A percentile compares a stretch with the other conserved stretches of the same genome.
Evolutionary conservation across 345 rosid species (phyloP).

Genomic region (Dimocarpus longan): DNA sequence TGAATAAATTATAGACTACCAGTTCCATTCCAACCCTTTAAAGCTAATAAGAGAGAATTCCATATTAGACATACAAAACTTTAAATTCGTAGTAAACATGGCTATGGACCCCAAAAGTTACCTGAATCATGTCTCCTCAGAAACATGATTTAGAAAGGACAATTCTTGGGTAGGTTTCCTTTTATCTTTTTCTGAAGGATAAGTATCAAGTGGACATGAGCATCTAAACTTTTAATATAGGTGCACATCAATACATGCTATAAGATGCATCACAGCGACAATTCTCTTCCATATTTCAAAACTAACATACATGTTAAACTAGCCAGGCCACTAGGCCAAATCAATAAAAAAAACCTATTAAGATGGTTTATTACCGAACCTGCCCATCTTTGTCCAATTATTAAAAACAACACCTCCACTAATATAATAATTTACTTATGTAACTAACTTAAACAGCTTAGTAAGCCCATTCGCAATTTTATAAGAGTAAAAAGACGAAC

Average conservation of each 20-base stretch:
- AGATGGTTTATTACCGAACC: not conserved
- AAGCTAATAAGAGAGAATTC: not conserved
- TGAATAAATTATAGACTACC: not conserved
- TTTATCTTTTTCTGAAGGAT: not conserved
- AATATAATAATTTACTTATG: not conserved
- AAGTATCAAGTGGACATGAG: not conserved
- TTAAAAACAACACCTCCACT: not conserved
- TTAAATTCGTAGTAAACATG: not conserved
- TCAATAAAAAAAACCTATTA: not conserved
- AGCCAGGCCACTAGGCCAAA: not conserved
- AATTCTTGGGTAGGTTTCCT: not conserved
- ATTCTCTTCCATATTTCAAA: not conserved
- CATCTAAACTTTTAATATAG: not conserved
- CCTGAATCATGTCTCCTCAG: not conserved
- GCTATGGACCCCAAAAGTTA: not conserved
- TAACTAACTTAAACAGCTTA: not conserved
- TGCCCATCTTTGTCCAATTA: not conserved
- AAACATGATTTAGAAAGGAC: not conserved
- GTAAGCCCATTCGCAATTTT: not conserved
- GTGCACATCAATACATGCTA: not conserved
- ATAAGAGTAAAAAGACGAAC: not conserved
- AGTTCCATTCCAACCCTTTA: not conserved
- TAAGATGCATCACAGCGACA: not conserved
- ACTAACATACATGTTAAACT: not conserved
- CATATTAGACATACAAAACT: not conserved